These are phyloP conservation scores for Thermothelomyces thermophilus DNA, from an alignment of 2,329 filamentous ascomycete species.

Conservation along the genomic window DNA sequence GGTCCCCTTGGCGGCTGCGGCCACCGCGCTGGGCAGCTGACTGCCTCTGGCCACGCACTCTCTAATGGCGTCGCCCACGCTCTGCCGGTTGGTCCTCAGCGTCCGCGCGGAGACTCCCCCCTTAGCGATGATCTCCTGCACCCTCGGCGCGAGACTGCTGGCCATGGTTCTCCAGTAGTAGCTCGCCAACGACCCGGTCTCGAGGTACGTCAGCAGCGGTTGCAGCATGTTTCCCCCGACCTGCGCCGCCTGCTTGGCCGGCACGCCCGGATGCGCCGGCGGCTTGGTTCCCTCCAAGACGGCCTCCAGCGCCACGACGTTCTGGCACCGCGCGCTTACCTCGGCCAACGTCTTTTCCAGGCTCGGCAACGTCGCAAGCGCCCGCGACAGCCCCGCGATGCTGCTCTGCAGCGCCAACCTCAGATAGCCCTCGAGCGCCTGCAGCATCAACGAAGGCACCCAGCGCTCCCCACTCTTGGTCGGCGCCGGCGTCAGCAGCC, in stretches of 20 bases:
- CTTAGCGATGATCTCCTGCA: constrained; percentile 75
- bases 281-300: constrained; percentile 64
- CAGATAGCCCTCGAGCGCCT: constrained; percentile 73
- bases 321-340: constrained; percentile 78
- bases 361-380: constrained; percentile 71
- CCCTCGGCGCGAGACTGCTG: constrained; percentile 64
- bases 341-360: constrained; percentile 78
- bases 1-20: constrained; percentile 36
- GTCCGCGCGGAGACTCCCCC: constrained; percentile 81
- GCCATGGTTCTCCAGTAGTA: constrained; percentile 94
- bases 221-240: constrained; percentile 53
- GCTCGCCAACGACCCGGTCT: constrained; percentile 78
- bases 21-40: constrained; percentile 54
- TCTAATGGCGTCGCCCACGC: constrained; percentile 68
- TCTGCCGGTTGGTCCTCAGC: constrained; percentile 66
- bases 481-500: constrained; percentile 74
- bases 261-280: constrained; percentile 61
- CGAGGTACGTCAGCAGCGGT: constrained; percentile 67
- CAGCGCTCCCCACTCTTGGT: constrained; percentile 37
- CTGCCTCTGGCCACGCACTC: constrained; percentile 79
- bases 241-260: constrained; percentile 19
- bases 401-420: constrained; percentile 75
- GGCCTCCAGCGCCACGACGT: constrained; percentile 78
- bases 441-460: constrained; percentile 65
- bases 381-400: constrained; percentile 64